Evolutionary conservation across 805 yeast species (phyloP), one percentile per base, ranked within the genome.

Genomic region (Ogataea paraovalis): DNA sequence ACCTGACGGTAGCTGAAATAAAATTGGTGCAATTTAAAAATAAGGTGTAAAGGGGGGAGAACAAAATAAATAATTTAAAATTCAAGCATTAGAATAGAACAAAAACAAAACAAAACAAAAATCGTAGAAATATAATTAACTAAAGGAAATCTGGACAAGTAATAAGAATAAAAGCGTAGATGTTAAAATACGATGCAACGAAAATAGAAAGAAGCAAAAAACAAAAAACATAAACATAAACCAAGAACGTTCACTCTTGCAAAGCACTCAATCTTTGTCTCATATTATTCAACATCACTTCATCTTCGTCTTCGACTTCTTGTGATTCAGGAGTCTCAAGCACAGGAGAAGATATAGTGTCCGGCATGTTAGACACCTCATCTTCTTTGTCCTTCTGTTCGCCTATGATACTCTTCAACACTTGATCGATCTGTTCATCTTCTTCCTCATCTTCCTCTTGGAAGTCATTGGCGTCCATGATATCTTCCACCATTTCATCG

Each of bases 401-500:
- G 65, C 74, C 62, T 63, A 14, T 76, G 65, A 58, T 73, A 67
- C 50, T 71, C 19, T 72, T 68, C 38, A 82, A 67, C 21, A 88
- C 79, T 63, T 80, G 78, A 50, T 85, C 80, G 19, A 88, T 83
- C 57, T 76, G 76, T 49, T 77, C 81, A 19, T 76, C 79, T 38
- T 74, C 79, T 27, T 86, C 92, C 38, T 73, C 74, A 38, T 79
- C 74, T 49, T 81, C 87, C 18, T 78, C 85, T 42, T 77, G 84
- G 27, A 83, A 88, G 19, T 77, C 83, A 48, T 79, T 68, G 43
- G 73, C 67, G 50, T 91, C 98, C 50, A 92, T 73, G 52, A 87
- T 82, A 61, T 94, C 99, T 48, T 87, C 89, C 62, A 91, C 83
- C 98, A 94, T 94, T 62, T 94, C 99, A 55, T 87, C 88, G 45